These are phyloP conservation scores for Umbelopsis isabellina DNA, from an alignment of 192 early-diverging fungal species.

Conservation along the genomic window DNA sequence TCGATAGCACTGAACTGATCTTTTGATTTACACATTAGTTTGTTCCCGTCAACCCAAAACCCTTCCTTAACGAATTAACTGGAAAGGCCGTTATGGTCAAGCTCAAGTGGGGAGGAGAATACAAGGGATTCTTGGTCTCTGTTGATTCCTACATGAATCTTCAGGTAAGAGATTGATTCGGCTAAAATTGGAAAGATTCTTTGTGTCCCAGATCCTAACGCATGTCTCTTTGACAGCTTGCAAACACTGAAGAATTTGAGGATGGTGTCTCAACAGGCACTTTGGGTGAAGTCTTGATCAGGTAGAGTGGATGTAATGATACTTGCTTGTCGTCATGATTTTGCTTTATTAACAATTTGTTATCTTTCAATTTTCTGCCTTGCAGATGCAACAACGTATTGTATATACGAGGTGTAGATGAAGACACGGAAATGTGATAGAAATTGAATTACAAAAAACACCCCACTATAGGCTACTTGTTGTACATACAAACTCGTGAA, in stretches of 20 bases:
- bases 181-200: no score
- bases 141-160: constrained; percentile 99
- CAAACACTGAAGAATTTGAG: constrained; percentile 93
- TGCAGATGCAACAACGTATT: constrained; percentile 86
- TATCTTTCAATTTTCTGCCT: neutral
- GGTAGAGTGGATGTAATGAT: constrained; percentile 41
- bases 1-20: neutral
- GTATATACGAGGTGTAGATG: constrained; percentile 74
- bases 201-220: constrained; percentile 5
- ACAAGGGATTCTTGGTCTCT: constrained; percentile 89
- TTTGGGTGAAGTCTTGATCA: constrained; percentile 91
- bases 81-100: constrained; percentile 91
- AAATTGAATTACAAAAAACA: constrained; percentile 1
- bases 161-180: constrained; percentile 54
- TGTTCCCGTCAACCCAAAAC: constrained; percentile 95
- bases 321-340: no score
- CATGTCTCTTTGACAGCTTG: constrained; percentile 63
- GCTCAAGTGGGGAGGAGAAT: constrained; percentile 99
- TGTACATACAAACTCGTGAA: constrained; percentile 11
- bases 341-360: neutral
- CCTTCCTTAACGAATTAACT: constrained; percentile 90
- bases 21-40: constrained; percentile 52
- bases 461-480: constrained; percentile 16
- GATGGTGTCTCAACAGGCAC: constrained; percentile 89
- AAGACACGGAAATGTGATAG: constrained; percentile 43